phyloP scores from a whole-genome alignment of 139 green algal genomes.

The Nannochloris sp. region DNA sequence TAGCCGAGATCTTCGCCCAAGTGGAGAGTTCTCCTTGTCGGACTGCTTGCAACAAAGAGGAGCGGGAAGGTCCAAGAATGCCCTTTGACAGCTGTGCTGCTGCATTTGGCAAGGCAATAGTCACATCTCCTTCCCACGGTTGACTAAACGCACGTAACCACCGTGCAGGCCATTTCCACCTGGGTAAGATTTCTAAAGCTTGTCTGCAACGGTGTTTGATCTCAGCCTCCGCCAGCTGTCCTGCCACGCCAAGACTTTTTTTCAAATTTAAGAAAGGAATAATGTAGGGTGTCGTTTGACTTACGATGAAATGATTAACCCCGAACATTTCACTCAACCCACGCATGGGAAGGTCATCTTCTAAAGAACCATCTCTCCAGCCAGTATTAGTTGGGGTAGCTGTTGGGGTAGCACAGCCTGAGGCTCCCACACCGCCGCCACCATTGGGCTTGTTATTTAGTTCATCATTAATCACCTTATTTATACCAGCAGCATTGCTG shows the following conservation, averaged over 20 bases:
- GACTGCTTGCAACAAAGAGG: slow-evolving; percentile 20
- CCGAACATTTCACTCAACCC: slow-evolving; percentile 86
- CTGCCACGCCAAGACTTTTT: slow-evolving; percentile 49
- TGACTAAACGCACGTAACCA: slow-evolving; percentile 74
- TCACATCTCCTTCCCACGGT: slow-evolving; percentile 91
- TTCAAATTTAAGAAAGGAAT: slow-evolving; percentile 79
- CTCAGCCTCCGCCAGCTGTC: slow-evolving; percentile 71
- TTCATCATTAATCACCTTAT: too few species aligned
- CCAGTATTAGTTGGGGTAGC: slow-evolving; percentile 3
- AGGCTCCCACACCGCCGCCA: too few species aligned
- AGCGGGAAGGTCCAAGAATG: slow-evolving; percentile 44
- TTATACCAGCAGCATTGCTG: not conserved
- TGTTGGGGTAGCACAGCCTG: too few species aligned
- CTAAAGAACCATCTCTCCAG: slow-evolving; percentile 69
- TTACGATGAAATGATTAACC: slow-evolving; percentile 90
- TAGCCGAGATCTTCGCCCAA: slow-evolving; percentile 81
- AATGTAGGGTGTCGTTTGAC: slow-evolving; percentile 85
- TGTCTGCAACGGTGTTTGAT: slow-evolving; percentile 80
- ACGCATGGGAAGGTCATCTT: slow-evolving; percentile 68
- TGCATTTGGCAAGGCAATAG: slow-evolving; percentile 69
- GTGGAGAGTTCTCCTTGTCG: slow-evolving; percentile 62
- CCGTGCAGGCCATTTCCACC: slow-evolving; percentile 40
- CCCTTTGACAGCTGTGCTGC: slow-evolving; percentile 61
- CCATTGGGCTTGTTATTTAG: too few species aligned
- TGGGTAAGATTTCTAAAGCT: slow-evolving; percentile 60